These are phyloP conservation scores for Tarenaya hassleriana DNA, from an alignment of 345 rosid genomes.

Conservation along the genomic window DNA sequence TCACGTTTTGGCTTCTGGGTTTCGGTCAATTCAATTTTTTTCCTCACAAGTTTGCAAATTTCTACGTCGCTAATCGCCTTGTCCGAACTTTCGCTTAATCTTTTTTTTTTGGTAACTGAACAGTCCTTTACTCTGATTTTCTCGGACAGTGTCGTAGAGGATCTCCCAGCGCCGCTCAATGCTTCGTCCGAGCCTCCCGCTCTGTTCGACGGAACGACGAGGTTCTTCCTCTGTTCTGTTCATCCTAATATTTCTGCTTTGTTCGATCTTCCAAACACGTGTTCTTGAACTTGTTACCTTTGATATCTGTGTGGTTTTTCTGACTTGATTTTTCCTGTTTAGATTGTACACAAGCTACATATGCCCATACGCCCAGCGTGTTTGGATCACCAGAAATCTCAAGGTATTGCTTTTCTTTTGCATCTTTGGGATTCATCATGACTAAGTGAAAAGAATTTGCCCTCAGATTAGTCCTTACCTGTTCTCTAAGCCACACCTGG, in stretches of 20 bases:
- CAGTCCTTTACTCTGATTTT: too few relatives aligned
- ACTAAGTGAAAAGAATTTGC: not conserved
- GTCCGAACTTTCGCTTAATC: too few relatives aligned
- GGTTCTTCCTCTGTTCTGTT: slow-evolving; percentile 26
- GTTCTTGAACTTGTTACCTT: not conserved
- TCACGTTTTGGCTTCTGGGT: too few relatives aligned
- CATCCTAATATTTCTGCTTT: not conserved
- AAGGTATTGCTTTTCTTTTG: slow-evolving; percentile 40
- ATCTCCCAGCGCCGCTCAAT: slow-evolving; percentile 39
- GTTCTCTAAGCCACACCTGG: too few relatives aligned
- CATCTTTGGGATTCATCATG: not conserved
- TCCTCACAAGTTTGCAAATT: too few relatives aligned
- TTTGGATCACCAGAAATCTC: slow-evolving; percentile 68
- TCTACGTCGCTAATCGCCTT: too few relatives aligned
- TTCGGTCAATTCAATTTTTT: too few relatives aligned
- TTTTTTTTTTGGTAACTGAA: too few relatives aligned
- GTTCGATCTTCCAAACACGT: not conserved
- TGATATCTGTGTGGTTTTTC: not conserved
- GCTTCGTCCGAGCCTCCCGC: slow-evolving; percentile 59
- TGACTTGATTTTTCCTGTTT: not conserved
- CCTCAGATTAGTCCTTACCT: not conserved
- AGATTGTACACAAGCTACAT: slow-evolving; percentile 69
- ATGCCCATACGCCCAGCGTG: slow-evolving; percentile 82
- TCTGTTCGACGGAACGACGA: slow-evolving; percentile 68
- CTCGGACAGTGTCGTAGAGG: slow-evolving; percentile 36